Base-by-base conservation (phyloP, 2,329 filamentous ascomycete species). In the Dendryphion nanum region DNA sequence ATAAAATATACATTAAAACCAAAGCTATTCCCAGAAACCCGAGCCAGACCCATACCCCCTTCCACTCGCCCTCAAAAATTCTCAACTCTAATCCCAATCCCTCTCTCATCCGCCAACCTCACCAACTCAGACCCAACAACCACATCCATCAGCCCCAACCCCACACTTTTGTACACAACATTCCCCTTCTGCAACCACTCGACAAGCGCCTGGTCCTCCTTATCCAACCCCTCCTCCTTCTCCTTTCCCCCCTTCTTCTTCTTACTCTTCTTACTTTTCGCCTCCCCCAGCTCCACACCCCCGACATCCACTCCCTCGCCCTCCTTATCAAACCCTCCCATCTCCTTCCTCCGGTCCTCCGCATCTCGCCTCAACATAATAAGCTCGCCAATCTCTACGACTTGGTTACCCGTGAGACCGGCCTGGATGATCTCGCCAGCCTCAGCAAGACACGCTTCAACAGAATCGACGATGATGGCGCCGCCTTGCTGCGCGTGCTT, bases 331-430 rank as follows among this genome's bases (percentile, higher is more conserved):
- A n/a, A n/a, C n/a, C n/a, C n/a, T n/a, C n/a, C n/a, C n/a, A n/a
- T n/a, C 31, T 63, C 61, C 32, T 35, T 38, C 19, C 58, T 41
- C 29, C 62, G 42, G 40, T 54, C 43, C 50, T 73, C 69, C 2
- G 73, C 72, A 37, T 78, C 76, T 32, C 74, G 64, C 57, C 76
- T 78, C 51, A 83, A 65, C 78, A 83, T 83, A 43, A 83, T 66
- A 33, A 96, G 70, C 59, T 96, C 90, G 3, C 90, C 91, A 1
- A 96, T 70, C 63, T 96, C 91, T 0, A 95, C 86, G 3, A 96
- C 76, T 51, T 94, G 84, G 31, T 81, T 76, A 0, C 86, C 82
- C 16, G 74, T 74, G 18, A 96, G 71, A 0, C 81, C 82, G 0
- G 88, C 87, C 48, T 88, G 80, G 7, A 94, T 84, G 33, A 97